Base-by-base conservation (phyloP, 176 grass and related monocot species). In the Rhynchospora pubera region DNA sequence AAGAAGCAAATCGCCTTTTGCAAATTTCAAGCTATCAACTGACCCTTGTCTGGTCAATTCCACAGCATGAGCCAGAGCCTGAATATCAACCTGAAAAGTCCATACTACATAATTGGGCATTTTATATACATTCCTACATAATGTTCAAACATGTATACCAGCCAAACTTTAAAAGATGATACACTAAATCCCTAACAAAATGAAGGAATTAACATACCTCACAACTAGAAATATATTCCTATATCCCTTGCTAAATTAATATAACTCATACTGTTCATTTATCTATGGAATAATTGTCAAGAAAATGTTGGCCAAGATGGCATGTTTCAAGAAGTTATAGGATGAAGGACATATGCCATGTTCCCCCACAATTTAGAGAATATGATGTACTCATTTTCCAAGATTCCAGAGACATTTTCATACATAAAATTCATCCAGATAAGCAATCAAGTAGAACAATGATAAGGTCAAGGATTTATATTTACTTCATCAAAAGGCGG, bases 21-120 rank as follows among this genome's bases (percentile, higher is more conserved):
- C 87, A 89, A 95, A 95, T 85, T 91, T 99, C 84, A 99, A 93
- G 82, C 96, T 99, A 83, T 99, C 93, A 78, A 99, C 59, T 68
- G 96, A 87, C 50, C 91, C 91, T 93, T 99, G 96, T 89, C 96
- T 91, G 86, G 96, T 99, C 85, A 99, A 87, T 84, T 93, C 89
- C 59, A 99, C 96, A 66, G 96, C 93, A 86, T 99, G 92, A 70
- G 93, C 93, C 76, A 99, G 87, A 75, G 91, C 92, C 95, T 99
- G 96, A 87, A 99, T 90, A 63, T 99, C 96, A 90, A 99, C 91
- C 96, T 99, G 83, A 87, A 80, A 82, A 56, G 74, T 70, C 65
- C 80, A 90, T 71, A 79, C 79, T 73, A 65, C 32, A 56, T 56
- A 50, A 77, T 77, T 76, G 21, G 24, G 48, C 28, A 32, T 77